A percentile compares a stretch with the other conserved stretches of the same genome.
phyloP scores from a whole-genome alignment of 2,329 filamentous ascomycete species.

The Delphinella strobiligena region DNA sequence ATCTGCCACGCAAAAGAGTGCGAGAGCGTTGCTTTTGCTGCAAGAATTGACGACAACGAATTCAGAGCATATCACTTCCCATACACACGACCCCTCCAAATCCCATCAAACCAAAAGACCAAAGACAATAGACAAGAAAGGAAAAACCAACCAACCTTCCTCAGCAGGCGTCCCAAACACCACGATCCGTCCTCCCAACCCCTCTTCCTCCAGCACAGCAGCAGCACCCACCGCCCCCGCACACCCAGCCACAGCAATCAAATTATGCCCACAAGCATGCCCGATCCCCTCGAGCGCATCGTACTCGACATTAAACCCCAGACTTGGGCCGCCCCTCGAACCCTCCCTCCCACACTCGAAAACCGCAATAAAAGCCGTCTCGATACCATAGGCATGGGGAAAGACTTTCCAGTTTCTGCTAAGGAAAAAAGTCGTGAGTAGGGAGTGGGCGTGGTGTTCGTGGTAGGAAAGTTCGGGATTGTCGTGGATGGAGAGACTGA shows the following conservation, averaged over 20 bases:
- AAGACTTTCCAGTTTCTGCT: constrained; percentile 38
- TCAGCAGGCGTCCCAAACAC: constrained; percentile 35
- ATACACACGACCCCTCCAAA: no score
- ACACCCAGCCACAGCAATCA: constrained; percentile 29
- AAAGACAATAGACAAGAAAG: no score
- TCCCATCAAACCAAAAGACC: no score
- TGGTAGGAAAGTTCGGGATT: constrained; percentile 39
- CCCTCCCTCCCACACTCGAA: constrained; percentile 30
- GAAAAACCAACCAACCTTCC: no score
- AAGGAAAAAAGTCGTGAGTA: constrained; percentile 37
- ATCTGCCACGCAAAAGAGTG: no score
- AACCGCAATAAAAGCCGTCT: constrained; percentile 42
- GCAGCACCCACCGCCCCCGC: constrained; percentile 27
- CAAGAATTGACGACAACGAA: no score
- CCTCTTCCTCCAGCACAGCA: constrained; percentile 17
- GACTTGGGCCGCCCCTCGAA: constrained; percentile 32
- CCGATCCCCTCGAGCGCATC: constrained; percentile 30
- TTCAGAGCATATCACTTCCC: no score
- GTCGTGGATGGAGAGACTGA: constrained; percentile 41
- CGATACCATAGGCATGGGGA: constrained; percentile 38
- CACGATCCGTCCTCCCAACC: constrained; percentile 24
- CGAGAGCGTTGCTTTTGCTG: no score
- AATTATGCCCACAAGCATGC: constrained; percentile 35
- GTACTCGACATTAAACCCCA: constrained; percentile 32
- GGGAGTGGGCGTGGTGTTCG: constrained; percentile 38